Base-by-base conservation (phyloP, 2,329 filamentous ascomycete genomes). In the Ambrosiella cleistominuta region DNA sequence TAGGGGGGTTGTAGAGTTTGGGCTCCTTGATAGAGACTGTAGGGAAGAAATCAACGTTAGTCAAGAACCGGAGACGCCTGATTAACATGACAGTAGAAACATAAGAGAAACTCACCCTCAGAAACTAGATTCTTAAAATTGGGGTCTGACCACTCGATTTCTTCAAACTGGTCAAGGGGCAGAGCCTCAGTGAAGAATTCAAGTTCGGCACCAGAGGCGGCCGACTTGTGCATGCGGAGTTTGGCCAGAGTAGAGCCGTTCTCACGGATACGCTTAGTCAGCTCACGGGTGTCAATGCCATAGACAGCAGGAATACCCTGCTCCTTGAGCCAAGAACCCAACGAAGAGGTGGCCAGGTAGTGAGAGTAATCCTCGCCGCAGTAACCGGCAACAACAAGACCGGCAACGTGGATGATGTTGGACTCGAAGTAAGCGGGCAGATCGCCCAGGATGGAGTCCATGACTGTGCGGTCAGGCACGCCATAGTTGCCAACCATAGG, bases 401-500 rank as follows among this genome's bases (percentile, higher is more conserved):
- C 93, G 53, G 91, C 86, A 67, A 97, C 85, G 73, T 98, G 93
- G 62, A 98, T 96, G 71, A 95, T 75, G 44, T 79, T 84, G 45
- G 91, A 86, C 73, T 98, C 93, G 68, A 98, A 97, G 73, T 97
- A 80, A 62, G 88, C 89, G 38, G 91, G 90, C 59, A 97, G 78
- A 66, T 90, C 86, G 67, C 83, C 80, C 55, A 96, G 80, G 57
- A 97, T 77, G 68, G 88, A 81, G 70, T 97, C 91, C 72, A 88
- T 78, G 57, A 83, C 80, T 63, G 95, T 86, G 64, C 90, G 80
- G 54, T 88, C 88, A 57, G 93, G 93, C 36, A 97, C 93, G 70
- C 91, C 91, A 74, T 98, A 98, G 77, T 97, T 98, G 70, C 91
- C 91, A 61, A 95, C 86, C 44, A 97, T 77, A 60, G 91, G 93